Base-by-base conservation (phyloP, 202 grass and related monocot species). In the Carex sylvatica region DNA sequence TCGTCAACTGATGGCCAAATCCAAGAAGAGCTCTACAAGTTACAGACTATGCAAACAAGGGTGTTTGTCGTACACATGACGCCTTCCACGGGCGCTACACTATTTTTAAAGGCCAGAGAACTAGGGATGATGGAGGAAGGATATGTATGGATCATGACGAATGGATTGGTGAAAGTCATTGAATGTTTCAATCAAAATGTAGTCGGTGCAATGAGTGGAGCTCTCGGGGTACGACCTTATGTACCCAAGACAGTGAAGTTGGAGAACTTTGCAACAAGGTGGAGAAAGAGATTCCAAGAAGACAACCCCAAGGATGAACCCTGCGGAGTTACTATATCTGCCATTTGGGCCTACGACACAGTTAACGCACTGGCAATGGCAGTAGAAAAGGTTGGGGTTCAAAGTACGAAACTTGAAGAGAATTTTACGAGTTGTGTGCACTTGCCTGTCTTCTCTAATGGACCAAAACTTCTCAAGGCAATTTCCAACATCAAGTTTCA, bases 91-190 rank as follows among this genome's bases (percentile, higher is more conserved):
- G 74, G 60, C n/a, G 82, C 84, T 12, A 74, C 54, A 6, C 77
- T 92, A 10, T 89, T 92, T 61, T 64, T 55, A n/a, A 85, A 89
- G 44, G 82, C 78, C 51, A 82, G 66, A 19, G 82, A 74, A 23
- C 24, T 51, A 7, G 90, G 86, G 2, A 88, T 91, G 90, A 91
- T 91, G 89, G 83, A 46, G 36, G 31, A 91, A 86, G 84, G 69
- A 5, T 92, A 84, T 79, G 87, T 11, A n/a, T 92, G 90, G 90
- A 92, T 89, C 7, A 84, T 78, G 47, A 89, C 81, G 18, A 33
- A 84, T 78, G 84, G 22, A 71, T 7, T 92, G 44, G 44, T 84
- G 18, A 84, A 72, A 15, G 69, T 92, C 3, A 18, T 87, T 0
- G 81, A 87, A 16, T 86, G 84, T 35, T 66, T 92, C 4, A 22